Base-by-base conservation (phyloP, 208 protist species). In the Acanthamoeba lenticulata region DNA sequence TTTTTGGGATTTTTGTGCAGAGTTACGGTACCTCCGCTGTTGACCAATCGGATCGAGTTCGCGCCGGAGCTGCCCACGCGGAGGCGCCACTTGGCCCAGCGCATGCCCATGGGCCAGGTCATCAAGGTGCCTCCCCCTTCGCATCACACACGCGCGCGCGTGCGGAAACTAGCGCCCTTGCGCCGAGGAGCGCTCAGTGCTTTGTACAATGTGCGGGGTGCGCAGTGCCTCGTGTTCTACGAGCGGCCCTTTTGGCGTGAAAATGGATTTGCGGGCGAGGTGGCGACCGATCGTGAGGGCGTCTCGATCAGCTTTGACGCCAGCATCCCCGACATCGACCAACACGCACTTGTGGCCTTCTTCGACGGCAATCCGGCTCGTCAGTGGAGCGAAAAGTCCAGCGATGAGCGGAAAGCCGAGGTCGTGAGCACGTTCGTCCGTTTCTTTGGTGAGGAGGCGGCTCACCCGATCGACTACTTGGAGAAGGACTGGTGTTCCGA, bases 81-180 rank as follows among this genome's bases (percentile, higher is more conserved):
- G 2, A n/a, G 90, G n/a, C 38, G n/a, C 15, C 21, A 83, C 5
- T 47, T 95, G 19, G 49, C 24, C 3, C 49, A 92, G 38, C 32
- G 72, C 15, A 94, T 86, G 55, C 38, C 42, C 32, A 94, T 95
- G 90, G 94, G 94, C 13, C 34, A 81, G 29, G 90, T 95, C 32
- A 95, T 95, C 19, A 95, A 95, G 44, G 86, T 94, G 36, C 57
- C 86, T 19, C 49, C 49, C 15, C 49, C 15, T 11, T 1, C 1
- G 49, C 1, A 19, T 15, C 45, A 52, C 45, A 11, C 24, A 21
- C 49, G 49, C 15, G 11, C 21, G 47, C 21, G 47, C 47, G 47
- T 55, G 0, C 19, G 49, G 2, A 24, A 19, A 9, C 15, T 55
- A 24, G 47, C 3, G 15, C 21, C 19, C 3, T 57, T 13, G 15